Evolutionary conservation across 331 rosid genomes (phyloP).

Genomic region (Stylosanthes scabra): DNA sequence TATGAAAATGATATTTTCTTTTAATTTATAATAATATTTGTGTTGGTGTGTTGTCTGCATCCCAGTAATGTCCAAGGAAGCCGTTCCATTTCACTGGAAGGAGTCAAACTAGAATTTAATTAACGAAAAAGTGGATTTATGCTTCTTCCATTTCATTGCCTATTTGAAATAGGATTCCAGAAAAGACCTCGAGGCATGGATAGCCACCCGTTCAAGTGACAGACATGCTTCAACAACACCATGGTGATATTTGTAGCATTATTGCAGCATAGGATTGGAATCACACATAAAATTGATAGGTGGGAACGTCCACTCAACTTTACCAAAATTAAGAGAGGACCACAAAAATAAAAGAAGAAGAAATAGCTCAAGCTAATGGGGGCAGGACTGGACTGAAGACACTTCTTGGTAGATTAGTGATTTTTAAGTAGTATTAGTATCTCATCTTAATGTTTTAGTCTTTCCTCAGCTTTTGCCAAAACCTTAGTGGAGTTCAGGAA

Average conservation of each 20-base stretch:
- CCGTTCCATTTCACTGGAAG: not conserved
- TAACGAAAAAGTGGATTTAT: too few species aligned
- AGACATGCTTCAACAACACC: not conserved
- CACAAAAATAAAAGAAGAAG: not conserved
- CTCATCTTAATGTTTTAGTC: conserved; percentile 41
- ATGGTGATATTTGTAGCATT: conserved; percentile 9
- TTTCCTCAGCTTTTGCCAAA: not conserved
- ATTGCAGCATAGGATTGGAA: not conserved
- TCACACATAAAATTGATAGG: not conserved
- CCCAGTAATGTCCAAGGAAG: not conserved
- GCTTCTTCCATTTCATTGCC: not conserved
- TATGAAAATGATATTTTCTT: too few species aligned
- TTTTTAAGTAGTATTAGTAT: conserved; percentile 43
- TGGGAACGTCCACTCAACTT: conserved; percentile 7
- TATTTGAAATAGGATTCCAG: not conserved
- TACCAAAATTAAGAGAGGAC: not conserved
- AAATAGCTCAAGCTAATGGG: not conserved
- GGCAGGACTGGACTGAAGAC: too few species aligned
- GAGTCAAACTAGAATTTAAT: too few species aligned
- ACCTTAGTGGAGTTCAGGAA: conserved; percentile 1
- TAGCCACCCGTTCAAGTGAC: not conserved
- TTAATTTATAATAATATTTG: too few species aligned
- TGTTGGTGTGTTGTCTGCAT: not conserved
- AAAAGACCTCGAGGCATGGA: not conserved
- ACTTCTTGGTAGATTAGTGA: too few species aligned